phyloP scores from a whole-genome alignment of 129 eudicot genomes.

The Artemisia tridentata region DNA sequence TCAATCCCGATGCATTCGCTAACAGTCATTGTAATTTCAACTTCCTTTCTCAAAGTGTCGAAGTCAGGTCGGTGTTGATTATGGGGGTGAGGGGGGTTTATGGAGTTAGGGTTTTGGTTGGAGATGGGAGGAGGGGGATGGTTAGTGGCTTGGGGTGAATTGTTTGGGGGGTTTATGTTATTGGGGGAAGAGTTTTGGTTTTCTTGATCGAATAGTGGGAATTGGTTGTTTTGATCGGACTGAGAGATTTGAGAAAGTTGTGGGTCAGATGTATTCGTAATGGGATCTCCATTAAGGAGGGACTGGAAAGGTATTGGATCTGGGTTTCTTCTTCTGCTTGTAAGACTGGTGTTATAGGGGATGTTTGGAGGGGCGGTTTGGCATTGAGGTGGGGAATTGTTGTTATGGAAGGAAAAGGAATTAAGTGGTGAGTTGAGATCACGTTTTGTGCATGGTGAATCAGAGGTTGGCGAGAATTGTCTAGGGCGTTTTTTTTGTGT shows the following conservation, averaged over 20 bases:
- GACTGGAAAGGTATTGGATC: not conserved
- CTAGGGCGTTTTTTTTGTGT: not conserved
- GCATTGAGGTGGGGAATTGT: not conserved
- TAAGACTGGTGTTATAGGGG: not conserved
- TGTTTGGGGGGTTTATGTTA: not conserved
- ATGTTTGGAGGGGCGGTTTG: not conserved
- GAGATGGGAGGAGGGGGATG: not conserved
- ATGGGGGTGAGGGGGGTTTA: too few relatives aligned
- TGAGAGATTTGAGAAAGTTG: not conserved
- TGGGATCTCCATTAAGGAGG: not conserved
- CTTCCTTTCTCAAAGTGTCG: not conserved
- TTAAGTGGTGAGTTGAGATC: not conserved
- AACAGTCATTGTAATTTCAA: not conserved
- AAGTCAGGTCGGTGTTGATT: not conserved
- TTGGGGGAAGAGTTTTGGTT: too few relatives aligned
- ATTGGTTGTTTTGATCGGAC: not conserved
- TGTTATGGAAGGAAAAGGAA: not conserved
- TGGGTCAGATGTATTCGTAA: not conserved
- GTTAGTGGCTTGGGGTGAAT: not conserved
- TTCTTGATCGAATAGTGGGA: not conserved
- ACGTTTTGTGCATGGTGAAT: not conserved
- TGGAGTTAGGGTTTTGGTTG: too few relatives aligned
- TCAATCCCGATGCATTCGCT: not conserved
- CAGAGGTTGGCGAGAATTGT: not conserved
- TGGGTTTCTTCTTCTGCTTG: not conserved